Base-by-base conservation (phyloP, 2,329 filamentous ascomycete species). In the Calonectria crousiana region DNA sequence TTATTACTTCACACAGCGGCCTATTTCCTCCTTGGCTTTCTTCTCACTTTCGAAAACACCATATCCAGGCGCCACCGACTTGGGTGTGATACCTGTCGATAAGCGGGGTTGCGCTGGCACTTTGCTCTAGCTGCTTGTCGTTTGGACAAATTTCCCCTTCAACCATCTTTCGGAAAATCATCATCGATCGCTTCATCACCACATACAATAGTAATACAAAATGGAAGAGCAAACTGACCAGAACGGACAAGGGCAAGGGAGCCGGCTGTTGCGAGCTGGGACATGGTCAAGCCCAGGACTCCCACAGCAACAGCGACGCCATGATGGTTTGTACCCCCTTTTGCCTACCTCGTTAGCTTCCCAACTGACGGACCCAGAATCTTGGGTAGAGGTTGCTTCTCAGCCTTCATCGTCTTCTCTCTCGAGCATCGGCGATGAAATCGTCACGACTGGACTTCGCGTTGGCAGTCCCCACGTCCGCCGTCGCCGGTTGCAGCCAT, bases 341-440 rank as follows among this genome's bases (percentile, higher is more conserved):
- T 41, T 51, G n/a, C 56, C 51, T 68, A 51, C 38, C 53, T 36
- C 30, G 62, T 56, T 23, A 28, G 44, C 41, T 56, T 30, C 32
- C 62, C 66, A 65, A 49, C 74, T 81, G 72, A 80, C 71, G 18
- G 10, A 38, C 72, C 78, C 88, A 96, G 97, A 98, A 87, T 98
- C 97, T 11, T 99, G 97, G 97, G 92, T 98, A 79, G 96, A 99
- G 84, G 92, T 99, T 74, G 92, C 94, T 60, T 98, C 96, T 5
- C 95, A 97, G 80, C 95, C 96, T 10, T 98, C 96, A 0, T 98
- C 96, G 2, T 98, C 96, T 3, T 98, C 96, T 18, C 88, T 98
- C 16, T 98, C 96, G 26, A 98, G 92, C 69, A 92, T 93, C 82
- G 91, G 90, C 76, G 95, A 98, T 78, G 96, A 98, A 81, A 96